These are phyloP conservation scores for Purpureocillium takamizusanense DNA, from an alignment of 2,329 filamentous ascomycete species.

Conservation along the genomic window DNA sequence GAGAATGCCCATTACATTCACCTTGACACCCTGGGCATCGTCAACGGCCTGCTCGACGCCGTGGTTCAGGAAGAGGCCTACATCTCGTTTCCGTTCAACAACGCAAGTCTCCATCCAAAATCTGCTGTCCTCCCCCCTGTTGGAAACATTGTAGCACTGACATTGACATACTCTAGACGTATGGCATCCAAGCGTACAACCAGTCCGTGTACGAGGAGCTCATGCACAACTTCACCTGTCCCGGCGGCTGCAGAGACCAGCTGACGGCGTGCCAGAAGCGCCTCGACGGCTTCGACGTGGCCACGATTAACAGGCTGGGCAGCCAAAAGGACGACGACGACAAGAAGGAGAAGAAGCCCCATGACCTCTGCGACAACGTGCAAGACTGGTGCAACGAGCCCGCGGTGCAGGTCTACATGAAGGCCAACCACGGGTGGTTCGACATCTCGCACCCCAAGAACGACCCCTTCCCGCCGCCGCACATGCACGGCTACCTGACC, in stretches of 20 bases:
- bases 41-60: slow-evolving; percentile 62
- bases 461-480: slow-evolving; percentile 56
- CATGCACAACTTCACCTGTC: slow-evolving; percentile 18
- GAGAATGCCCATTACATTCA: slow-evolving; percentile 40
- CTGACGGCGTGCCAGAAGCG: slow-evolving; percentile 40
- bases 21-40: slow-evolving; percentile 55
- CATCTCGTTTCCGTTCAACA: slow-evolving; percentile 49
- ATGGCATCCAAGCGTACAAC: slow-evolving; percentile 49
- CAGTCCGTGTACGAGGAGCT: slow-evolving; percentile 25
- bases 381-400: slow-evolving; percentile 38
- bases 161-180: slow-evolving; percentile 23
- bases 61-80: slow-evolving; percentile 49
- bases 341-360: slow-evolving; percentile 13
- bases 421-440: slow-evolving; percentile 44
- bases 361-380: slow-evolving; percentile 35
- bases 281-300: slow-evolving; percentile 42
- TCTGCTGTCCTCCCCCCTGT: no score
- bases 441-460: slow-evolving; percentile 47
- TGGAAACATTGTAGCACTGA: no score
- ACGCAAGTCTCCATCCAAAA: slow-evolving; percentile 35
- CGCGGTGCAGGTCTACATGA: slow-evolving; percentile 46
- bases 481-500: slow-evolving; percentile 55
- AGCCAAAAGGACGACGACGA: slow-evolving; percentile 6
- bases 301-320: slow-evolving; percentile 21
- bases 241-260: slow-evolving; percentile 42